phyloP scores from a whole-genome alignment of 306 rosid genomes.

The Castanospermum australe region DNA sequence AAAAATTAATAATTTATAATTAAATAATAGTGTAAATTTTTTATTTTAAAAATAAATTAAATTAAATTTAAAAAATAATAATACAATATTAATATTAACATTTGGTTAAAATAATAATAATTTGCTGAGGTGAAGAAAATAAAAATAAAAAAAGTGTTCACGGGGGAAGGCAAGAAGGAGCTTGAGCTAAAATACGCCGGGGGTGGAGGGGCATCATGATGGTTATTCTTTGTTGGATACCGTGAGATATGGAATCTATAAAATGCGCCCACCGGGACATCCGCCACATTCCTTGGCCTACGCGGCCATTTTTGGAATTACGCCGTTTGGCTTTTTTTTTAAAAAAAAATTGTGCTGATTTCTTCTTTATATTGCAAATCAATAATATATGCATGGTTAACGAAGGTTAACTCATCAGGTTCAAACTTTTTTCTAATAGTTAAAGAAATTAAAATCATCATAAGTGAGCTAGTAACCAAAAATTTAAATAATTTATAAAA shows the following conservation, averaged over 20 bases:
- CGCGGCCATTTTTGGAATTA: background rate
- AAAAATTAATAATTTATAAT: too few species aligned
- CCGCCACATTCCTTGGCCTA: background rate
- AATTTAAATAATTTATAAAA: too few species aligned
- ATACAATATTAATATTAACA: background rate
- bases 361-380: too few species aligned
- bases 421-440: too few species aligned
- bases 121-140: background rate
- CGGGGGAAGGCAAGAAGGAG: background rate
- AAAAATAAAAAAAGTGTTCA: background rate
- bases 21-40: too few species aligned
- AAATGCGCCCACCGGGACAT: constrained; percentile 10
- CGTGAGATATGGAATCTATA: constrained; percentile 27
- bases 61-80: background rate
- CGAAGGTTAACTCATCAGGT: too few species aligned
- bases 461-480: too few species aligned
- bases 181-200: constrained; percentile 28
- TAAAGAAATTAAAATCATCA: too few species aligned
- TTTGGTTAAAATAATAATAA: background rate
- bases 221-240: constrained; percentile 31
- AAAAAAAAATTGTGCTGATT: too few species aligned
- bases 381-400: too few species aligned
- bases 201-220: background rate
- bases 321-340: background rate
- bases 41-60: too few species aligned